phyloP scores from a whole-genome alignment of 2,329 filamentous ascomycete species.

The Curvularia spicifera region DNA sequence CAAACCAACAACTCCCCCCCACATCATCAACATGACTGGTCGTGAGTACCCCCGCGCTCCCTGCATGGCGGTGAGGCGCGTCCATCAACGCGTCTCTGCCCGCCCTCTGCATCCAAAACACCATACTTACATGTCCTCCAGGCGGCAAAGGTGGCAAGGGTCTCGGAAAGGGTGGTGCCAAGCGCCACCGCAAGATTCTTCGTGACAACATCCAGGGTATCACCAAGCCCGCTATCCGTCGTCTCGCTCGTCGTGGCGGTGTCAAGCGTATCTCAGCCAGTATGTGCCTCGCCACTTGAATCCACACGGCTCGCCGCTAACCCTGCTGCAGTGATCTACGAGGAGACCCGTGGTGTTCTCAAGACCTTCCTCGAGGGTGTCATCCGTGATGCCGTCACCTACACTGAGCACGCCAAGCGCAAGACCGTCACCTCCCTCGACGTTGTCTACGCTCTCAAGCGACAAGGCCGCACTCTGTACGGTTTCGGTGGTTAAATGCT shows the following conservation, averaged over 20 bases:
- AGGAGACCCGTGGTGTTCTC: slow-evolving; percentile 77
- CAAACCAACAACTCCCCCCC: slow-evolving; percentile 23
- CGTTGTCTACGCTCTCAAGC: slow-evolving; percentile 68
- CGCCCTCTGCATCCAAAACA: slow-evolving; percentile 23
- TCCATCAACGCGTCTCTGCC: slow-evolving; percentile 7
- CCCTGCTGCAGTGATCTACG: slow-evolving; percentile 66
- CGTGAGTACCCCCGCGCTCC: slow-evolving; percentile 44
- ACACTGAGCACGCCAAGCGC: slow-evolving; percentile 81
- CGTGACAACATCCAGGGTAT: slow-evolving; percentile 64
- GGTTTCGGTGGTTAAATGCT: slow-evolving; percentile 80
- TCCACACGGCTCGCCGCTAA: too few relatives aligned
- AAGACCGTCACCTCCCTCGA: slow-evolving; percentile 77
- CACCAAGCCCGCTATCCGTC: slow-evolving; percentile 62
- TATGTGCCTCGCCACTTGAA: too few relatives aligned
- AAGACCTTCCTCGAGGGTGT: slow-evolving; percentile 80
- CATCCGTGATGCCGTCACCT: slow-evolving; percentile 78
- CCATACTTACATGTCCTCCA: slow-evolving; percentile 47
- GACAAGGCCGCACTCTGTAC: slow-evolving; percentile 76
- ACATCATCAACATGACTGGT: slow-evolving; percentile 52
- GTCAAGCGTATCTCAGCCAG: slow-evolving; percentile 61
- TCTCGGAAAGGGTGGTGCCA: slow-evolving; percentile 62
- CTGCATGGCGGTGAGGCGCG: slow-evolving; percentile 15
- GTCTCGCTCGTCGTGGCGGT: slow-evolving; percentile 62
- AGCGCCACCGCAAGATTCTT: slow-evolving; percentile 63
- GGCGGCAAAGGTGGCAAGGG: slow-evolving; percentile 63